phyloP scores from a whole-genome alignment of 2,329 filamentous ascomycete genomes.

The Calonectria pseudoreteaudii region DNA sequence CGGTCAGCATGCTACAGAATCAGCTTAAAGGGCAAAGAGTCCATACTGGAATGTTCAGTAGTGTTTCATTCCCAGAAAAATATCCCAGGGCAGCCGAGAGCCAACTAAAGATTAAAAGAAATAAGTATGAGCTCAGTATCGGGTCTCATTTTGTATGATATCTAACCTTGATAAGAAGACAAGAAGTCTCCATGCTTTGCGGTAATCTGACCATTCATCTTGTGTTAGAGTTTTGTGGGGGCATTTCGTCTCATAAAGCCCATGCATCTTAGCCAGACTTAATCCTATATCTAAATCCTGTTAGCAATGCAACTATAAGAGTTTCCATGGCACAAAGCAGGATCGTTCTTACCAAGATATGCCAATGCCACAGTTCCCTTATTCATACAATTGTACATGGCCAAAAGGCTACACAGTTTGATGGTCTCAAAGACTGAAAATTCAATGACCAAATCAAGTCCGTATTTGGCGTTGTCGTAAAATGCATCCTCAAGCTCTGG shows the following conservation, averaged over 20 bases:
- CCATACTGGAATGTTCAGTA: neutral
- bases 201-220: neutral
- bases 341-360: neutral
- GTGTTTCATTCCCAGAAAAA: neutral
- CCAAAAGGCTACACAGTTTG: constrained; percentile 24
- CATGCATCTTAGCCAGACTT: neutral
- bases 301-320: neutral
- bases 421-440: constrained; percentile 17
- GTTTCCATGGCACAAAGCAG: neutral
- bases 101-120: neutral
- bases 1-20: neutral
- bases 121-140: neutral
- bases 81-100: neutral
- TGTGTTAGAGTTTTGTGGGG: neutral
- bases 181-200: neutral
- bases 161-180: neutral
- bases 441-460: constrained; percentile 20
- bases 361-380: constrained; percentile 23
- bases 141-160: neutral
- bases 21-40: neutral
- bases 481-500: constrained; percentile 6
- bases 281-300: neutral
- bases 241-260: neutral
- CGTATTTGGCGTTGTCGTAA: constrained; percentile 22
- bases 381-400: constrained; percentile 29